Evolutionary conservation across 148 eudicot species (phyloP).

Genomic region (Nepenthes mirabilis): DNA sequence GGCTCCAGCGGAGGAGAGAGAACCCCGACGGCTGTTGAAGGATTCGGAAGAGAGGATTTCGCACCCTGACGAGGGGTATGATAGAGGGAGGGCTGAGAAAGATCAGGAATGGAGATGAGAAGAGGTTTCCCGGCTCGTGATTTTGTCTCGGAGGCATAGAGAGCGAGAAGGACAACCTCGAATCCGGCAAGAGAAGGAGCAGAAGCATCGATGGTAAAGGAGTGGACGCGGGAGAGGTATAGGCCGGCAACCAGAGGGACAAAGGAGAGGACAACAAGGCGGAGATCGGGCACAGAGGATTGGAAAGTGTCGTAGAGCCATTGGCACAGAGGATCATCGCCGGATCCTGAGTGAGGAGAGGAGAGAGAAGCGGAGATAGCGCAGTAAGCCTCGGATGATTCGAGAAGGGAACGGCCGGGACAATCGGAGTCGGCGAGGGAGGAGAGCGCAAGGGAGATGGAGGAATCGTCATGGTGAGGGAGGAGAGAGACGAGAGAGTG

Average conservation of each 20-base stretch:
- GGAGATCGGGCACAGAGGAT: constrained; percentile 49
- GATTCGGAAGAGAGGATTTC: constrained; percentile 10
- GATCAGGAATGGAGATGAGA: constrained; percentile 49
- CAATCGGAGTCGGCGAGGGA: constrained; percentile 77
- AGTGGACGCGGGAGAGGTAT: constrained; percentile 46
- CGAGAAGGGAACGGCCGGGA: constrained; percentile 77
- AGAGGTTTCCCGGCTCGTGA: constrained; percentile 57
- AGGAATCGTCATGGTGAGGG: constrained; percentile 14
- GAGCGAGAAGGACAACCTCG: constrained; percentile 66
- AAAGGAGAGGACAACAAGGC: constrained; percentile 56
- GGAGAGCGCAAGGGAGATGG: constrained; percentile 19
- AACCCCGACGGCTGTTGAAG: constrained; percentile 29
- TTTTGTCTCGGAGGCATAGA: constrained; percentile 58
- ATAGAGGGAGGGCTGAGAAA: constrained; percentile 69
- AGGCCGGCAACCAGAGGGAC: constrained; percentile 46
- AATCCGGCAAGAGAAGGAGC: constrained; percentile 63
- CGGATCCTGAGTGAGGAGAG: constrained; percentile 46
- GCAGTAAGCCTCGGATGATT: constrained; percentile 50
- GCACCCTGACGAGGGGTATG: constrained; percentile 23
- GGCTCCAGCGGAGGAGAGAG: constrained; percentile 69
- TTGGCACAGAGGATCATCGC: constrained; percentile 64
- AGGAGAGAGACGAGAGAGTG: constrained; percentile 53
- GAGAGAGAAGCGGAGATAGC: constrained; percentile 42
- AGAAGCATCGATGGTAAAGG: constrained; percentile 16
- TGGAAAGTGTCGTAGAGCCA: constrained; percentile 91